These are phyloP conservation scores for Pseudocercospora musae DNA, from an alignment of 2,329 filamentous ascomycete genomes.

Conservation along the genomic window DNA sequence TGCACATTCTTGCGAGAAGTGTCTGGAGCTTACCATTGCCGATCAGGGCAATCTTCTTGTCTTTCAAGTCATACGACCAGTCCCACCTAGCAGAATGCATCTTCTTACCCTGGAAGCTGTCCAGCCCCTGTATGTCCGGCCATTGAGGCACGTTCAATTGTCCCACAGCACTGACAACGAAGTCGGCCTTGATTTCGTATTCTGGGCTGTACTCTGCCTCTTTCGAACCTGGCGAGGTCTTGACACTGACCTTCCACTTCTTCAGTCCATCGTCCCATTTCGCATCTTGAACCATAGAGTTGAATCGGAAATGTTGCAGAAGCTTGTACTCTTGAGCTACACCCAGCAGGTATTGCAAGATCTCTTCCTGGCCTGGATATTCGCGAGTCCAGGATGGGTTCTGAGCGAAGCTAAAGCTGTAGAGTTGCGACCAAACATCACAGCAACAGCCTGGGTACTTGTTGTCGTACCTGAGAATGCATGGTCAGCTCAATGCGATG, in stretches of 20 bases:
- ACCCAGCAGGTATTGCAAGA: slow-evolving; percentile 53
- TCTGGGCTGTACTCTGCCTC: slow-evolving; percentile 52
- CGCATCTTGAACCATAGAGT: slow-evolving; percentile 51
- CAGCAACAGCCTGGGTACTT: slow-evolving; percentile 50
- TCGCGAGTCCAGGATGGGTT: slow-evolving; percentile 57
- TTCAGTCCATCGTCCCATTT: slow-evolving; percentile 53
- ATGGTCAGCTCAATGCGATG: not conserved
- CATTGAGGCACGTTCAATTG: slow-evolving; percentile 57
- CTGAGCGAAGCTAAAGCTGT: slow-evolving; percentile 60
- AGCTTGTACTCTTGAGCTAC: slow-evolving; percentile 55
- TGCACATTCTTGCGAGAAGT: not conserved
- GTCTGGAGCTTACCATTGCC: slow-evolving; percentile 50
- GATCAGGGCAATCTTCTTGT: slow-evolving; percentile 57
- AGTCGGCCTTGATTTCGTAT: slow-evolving; percentile 55
- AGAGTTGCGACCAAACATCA: slow-evolving; percentile 52
- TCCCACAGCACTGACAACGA: slow-evolving; percentile 57
- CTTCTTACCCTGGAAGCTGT: slow-evolving; percentile 50
- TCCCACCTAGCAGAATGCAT: slow-evolving; percentile 61
- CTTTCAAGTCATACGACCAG: slow-evolving; percentile 54
- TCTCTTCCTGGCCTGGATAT: slow-evolving; percentile 60
- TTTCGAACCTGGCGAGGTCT: slow-evolving; percentile 49
- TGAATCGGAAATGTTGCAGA: slow-evolving; percentile 58
- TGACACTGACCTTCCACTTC: slow-evolving; percentile 52
- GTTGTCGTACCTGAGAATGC: slow-evolving; percentile 43
- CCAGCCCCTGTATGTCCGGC: slow-evolving; percentile 49